A percentile compares a stretch with the other conserved stretches of the same genome.
phyloP scores from a whole-genome alignment of 768 basidiomycete genomes.

The Paxillus rubicundulus region DNA sequence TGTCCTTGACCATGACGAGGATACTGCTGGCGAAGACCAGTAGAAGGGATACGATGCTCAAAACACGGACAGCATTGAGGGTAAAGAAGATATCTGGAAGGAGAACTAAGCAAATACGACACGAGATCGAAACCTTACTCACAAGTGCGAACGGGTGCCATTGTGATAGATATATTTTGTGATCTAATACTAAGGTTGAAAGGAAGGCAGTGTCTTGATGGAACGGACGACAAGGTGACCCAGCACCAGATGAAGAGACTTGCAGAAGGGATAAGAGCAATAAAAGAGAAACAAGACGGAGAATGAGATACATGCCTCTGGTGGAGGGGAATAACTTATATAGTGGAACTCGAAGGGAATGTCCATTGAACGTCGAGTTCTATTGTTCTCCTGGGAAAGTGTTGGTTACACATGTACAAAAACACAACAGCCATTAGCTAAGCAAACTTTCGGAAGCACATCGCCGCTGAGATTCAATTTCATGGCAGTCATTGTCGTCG shows the following conservation, averaged over 20 bases:
- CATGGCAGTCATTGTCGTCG: not conserved
- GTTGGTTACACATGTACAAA: slow-evolving; percentile 1
- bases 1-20: slow-evolving; percentile 67
- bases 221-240: slow-evolving; percentile 25
- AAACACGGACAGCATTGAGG: slow-evolving; percentile 72
- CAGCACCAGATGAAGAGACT: slow-evolving; percentile 28
- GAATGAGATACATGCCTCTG: slow-evolving; percentile 5
- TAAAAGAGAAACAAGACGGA: slow-evolving; percentile 2
- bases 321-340: slow-evolving; percentile 17
- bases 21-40: slow-evolving; percentile 82
- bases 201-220: slow-evolving; percentile 13
- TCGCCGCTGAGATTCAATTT: slow-evolving; percentile 5
- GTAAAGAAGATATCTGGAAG: slow-evolving; percentile 60
- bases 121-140: slow-evolving; percentile 20
- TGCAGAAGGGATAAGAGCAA: slow-evolving; percentile 8
- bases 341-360: slow-evolving; percentile 5
- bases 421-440: too few species aligned
- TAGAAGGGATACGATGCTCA: slow-evolving; percentile 77
- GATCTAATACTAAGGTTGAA: not conserved
- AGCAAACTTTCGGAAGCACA: slow-evolving; percentile 7
- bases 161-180: slow-evolving; percentile 4
- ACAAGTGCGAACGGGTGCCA: slow-evolving; percentile 44
- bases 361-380: slow-evolving; percentile 14
- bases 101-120: slow-evolving; percentile 1
- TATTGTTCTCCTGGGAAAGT: slow-evolving; percentile 32